Conservation (phyloP, 2,329 filamentous ascomycete species). For the Phyllosticta citriasiana region DNA sequence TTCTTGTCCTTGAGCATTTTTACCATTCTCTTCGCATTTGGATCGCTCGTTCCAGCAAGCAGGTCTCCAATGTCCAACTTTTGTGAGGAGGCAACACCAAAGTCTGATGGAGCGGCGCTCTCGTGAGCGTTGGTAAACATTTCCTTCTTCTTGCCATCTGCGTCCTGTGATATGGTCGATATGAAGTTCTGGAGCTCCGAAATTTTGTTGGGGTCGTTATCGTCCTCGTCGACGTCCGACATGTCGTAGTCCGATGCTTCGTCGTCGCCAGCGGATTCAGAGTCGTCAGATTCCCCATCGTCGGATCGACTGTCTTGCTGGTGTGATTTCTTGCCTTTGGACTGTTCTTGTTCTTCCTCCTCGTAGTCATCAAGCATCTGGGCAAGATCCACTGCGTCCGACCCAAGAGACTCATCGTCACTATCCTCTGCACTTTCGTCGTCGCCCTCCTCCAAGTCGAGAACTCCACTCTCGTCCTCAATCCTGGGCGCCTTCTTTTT, state of each 20-base stretch:
- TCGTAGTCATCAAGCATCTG: slow-evolving; percentile 47
- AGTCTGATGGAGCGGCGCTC: slow-evolving; percentile 51
- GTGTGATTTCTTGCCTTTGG: slow-evolving; percentile 19
- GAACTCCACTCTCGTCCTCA: slow-evolving; percentile 23
- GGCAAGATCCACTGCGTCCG: slow-evolving; percentile 53
- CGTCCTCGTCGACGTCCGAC: slow-evolving; percentile 39
- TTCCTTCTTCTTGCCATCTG: slow-evolving; percentile 23
- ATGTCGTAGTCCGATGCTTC: slow-evolving; percentile 40
- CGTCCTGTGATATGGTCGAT: slow-evolving; percentile 47
- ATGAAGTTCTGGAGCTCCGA: slow-evolving; percentile 60
- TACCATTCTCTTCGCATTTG: slow-evolving; percentile 65
- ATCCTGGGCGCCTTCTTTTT: slow-evolving; percentile 18
- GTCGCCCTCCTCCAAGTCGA: slow-evolving; percentile 41
- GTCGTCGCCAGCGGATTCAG: slow-evolving; percentile 35
- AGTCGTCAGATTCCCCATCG: slow-evolving; percentile 44
- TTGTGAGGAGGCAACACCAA: slow-evolving; percentile 46
- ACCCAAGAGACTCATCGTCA: slow-evolving; percentile 53
- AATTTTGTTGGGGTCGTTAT: slow-evolving; percentile 41
- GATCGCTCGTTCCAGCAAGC: slow-evolving; percentile 61
- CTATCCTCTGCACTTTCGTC: slow-evolving; percentile 36
- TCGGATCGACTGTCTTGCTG: slow-evolving; percentile 31
- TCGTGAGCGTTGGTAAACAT: slow-evolving; percentile 42
- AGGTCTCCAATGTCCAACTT: slow-evolving; percentile 71
- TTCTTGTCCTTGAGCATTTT: slow-evolving; percentile 63
- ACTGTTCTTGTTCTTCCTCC: slow-evolving; percentile 17